Evolutionary conservation across 2,329 filamentous ascomycete species (phyloP), one percentile per base, ranked within the genome.

Genomic region (Boeremia exigua): DNA sequence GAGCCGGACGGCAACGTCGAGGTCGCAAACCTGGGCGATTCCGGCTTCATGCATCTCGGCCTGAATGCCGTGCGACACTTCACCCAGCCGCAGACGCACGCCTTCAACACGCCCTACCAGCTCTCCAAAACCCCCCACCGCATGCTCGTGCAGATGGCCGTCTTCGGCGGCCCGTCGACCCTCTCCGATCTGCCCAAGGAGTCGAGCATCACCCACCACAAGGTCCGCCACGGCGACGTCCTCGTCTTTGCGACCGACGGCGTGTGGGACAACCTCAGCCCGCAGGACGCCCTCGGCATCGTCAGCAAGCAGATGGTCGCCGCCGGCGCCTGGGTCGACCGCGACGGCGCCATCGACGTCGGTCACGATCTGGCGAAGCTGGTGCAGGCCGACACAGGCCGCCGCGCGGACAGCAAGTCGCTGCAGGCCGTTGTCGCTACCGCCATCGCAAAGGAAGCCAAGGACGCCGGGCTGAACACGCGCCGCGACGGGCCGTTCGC

Each of bases 31-130:
- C 82, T 99, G 30, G 95, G 95, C 62, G 95, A 99, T 78, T 97
- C 92, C 25, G 95, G 95, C 29, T 98, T 93, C 74, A 84, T 98
- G 52, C 89, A 96, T 59, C 82, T 98, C 57, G 87, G 92, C 12
- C 84, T 91, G 25, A 96, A 94, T 64, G 91, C 90, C 12, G 90
- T 99, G 29, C 89, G 95, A 74, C 85, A 89, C 52, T 88, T 87
- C 70, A 96, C 92, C 2, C 85, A 88, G 43, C 89, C 92, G 23
- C 95, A 99, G 77, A 97, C 92, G 0, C 95, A 99, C 75, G 92
- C 89, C 38, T 99, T 99, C 83, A 99, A 99, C 77, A 98, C 95
- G 0, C 95, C 95, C 0, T 99, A 91, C 72, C 95, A 99, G 75
- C 84, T 99, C 36, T 94, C 92, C 49, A 87, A 96, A 48, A 88